Evolutionary conservation across 73 alveolate species (phyloP), one percentile per base, ranked within the genome.

Genomic region (Durusdinium trenchii): DNA sequence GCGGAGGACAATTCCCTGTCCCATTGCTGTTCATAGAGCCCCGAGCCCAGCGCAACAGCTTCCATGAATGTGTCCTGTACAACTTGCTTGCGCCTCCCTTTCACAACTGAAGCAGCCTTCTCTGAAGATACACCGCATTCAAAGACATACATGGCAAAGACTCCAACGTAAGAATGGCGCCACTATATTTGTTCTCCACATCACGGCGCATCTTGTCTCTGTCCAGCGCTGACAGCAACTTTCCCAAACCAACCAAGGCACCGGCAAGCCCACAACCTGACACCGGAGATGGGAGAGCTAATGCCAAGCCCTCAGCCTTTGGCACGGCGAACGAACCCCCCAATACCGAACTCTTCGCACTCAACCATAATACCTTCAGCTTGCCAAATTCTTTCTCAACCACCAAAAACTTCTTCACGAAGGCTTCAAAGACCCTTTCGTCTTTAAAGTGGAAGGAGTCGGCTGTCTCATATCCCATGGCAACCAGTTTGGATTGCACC

Each of bases 1-100:
- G 95, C 60, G 7, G 86, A 35, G 1, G 86, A 62, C 61, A 87
- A n/a, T n/a, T 87, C 95, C 67, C 16, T 32, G 69, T 87, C 95
- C 45, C 48, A 62, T 38, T 62, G 95, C 50, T 87, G 85, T 38
- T 45, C 84, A n/a, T 10, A 38, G 47, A 87, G 6, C 10, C 95
- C 95, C 4, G 86, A 36, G 42, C 54, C 86, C 16, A 5, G 3
- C 6, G 61, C 61, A 35, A 87, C 51, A 14, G 46, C 79, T 51
- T 87, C 95, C 71, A 71, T 23, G 46, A 87, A 42, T 20, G 69
- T 48, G 52, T 40, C 85, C n/a, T n/a, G 67, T 26, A 42, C 51
- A 38, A 35, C 60, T 10, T n/a, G 60, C 23, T 45, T 10, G 60
- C 45, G 40, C 71, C 85, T 46, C 38, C 69, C 85, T 28, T 40